Evolutionary conservation across 2,329 filamentous ascomycete genomes (phyloP), one percentile per base, ranked within the genome.

Genomic region (Diaporthe citriasiana): DNA sequence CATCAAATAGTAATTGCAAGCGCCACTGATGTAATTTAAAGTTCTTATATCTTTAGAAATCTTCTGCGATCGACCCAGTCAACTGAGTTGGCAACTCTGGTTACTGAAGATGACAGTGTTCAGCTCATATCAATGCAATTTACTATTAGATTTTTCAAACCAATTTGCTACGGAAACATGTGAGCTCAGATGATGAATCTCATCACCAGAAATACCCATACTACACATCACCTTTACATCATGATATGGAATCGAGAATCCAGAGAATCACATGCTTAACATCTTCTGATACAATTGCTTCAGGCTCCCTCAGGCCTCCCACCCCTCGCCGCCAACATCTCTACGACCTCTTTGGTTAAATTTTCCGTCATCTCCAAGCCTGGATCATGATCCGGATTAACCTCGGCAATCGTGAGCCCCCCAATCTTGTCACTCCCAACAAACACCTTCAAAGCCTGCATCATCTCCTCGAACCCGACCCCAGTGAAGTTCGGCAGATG

Each of bases 211-310:
- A 45, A 45, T 19, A 45, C 8, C 7, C 7, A 7, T 7, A 19
- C n/a, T 45, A 22, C 42, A 6, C 15, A 19, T 45, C 13, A 45
- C 42, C 7, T 17, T 45, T 45, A n/a, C 22, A 19, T 17, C 42
- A 22, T 22, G 22, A 45, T 17, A 45, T 7, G 42, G 42, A 45
- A 45, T 45, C 22, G 90, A 22, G 33, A 35, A 27, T 17, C n/a
- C 5, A 51, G n/a, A 27, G 19, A n/a, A 12, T 15, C 50, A 5
- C 25, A 51, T 27, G 13, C 3, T 4, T 35, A 9, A 35, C 13
- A 15, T 27, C 27, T 17, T 27, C 3, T 15, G 3, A 15, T 12
- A n/a, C 9, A 35, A 5, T 35, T 56, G 6, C 22, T 56, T 40
- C 13, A 59, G 33, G 25, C 22, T 7, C 3, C 57, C 7, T 7